A percentile compares a stretch with the other conserved stretches of the same genome.
Conservation (phyloP, 768 basidiomycete species). For the Lactarius psammicola region DNA sequence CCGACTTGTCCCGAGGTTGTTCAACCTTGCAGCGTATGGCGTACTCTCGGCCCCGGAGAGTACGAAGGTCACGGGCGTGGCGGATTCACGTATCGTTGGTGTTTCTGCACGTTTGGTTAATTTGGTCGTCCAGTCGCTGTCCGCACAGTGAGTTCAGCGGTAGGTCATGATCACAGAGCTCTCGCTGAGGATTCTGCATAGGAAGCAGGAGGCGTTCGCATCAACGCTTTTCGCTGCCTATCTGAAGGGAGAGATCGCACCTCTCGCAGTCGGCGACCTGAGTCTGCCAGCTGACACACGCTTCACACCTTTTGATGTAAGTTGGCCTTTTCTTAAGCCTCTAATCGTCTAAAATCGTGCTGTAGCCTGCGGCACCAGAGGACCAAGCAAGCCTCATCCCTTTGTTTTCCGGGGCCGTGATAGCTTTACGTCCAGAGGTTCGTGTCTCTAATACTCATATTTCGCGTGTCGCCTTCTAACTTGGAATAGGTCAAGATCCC, state of each 20-base stretch:
- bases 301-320: slow-evolving; percentile 56
- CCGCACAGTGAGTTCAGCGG: slow-evolving; percentile 55
- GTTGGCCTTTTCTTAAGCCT: slow-evolving; percentile 5
- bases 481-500: slow-evolving; percentile 50
- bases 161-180: too few relatives aligned
- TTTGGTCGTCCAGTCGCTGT: slow-evolving; percentile 61
- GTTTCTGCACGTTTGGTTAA: slow-evolving; percentile 67
- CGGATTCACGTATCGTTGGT: slow-evolving; percentile 55
- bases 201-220: slow-evolving; percentile 64
- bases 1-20: slow-evolving; percentile 66
- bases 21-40: slow-evolving; percentile 56
- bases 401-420: slow-evolving; percentile 63
- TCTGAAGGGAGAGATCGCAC: slow-evolving; percentile 49
- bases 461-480: slow-evolving; percentile 15
- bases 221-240: slow-evolving; percentile 53
- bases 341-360: background rate
- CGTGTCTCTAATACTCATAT: background rate
- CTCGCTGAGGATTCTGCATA: slow-evolving; percentile 33
- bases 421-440: slow-evolving; percentile 68
- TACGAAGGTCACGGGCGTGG: slow-evolving; percentile 34
- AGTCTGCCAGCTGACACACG: slow-evolving; percentile 41
- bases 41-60: slow-evolving; percentile 34
- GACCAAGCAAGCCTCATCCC: slow-evolving; percentile 61
- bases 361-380: slow-evolving; percentile 44
- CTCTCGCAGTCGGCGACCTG: slow-evolving; percentile 55